These are phyloP conservation scores for Botrytis aclada DNA, from an alignment of 2,329 filamentous ascomycete genomes.

Conservation along the genomic window DNA sequence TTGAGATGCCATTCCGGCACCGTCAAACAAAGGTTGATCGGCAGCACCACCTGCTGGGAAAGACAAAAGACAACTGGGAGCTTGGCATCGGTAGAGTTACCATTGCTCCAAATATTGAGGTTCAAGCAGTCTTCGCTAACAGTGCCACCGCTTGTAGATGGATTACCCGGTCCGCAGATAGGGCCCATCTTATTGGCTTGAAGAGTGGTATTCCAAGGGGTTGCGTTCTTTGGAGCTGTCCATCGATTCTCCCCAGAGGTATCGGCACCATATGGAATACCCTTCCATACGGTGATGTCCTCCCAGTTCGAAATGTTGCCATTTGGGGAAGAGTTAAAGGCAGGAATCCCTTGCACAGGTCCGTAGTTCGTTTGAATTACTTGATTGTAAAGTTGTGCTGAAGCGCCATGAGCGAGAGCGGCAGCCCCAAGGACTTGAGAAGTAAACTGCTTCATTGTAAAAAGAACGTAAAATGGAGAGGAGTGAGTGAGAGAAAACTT, in stretches of 20 bases:
- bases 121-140: constrained; percentile 45
- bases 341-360: constrained; percentile 20
- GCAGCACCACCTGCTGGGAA: constrained; percentile 18
- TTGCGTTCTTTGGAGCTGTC: constrained; percentile 35
- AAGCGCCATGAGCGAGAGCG: not conserved
- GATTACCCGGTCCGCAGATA: constrained; percentile 32
- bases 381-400: constrained; percentile 21
- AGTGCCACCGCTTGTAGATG: constrained; percentile 26
- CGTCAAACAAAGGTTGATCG: constrained; percentile 27
- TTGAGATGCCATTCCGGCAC: constrained; percentile 27
- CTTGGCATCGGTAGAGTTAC: constrained; percentile 14
- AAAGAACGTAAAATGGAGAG: not conserved
- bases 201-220: constrained; percentile 27
- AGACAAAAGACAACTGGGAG: constrained; percentile 40
- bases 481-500: not conserved
- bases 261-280: constrained; percentile 35
- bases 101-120: constrained; percentile 42
- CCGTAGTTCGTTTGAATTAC: constrained; percentile 23
- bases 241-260: constrained; percentile 42
- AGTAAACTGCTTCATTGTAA: not conserved
- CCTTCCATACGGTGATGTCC: constrained; percentile 28
- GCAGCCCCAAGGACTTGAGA: constrained; percentile 1
- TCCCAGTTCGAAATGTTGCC: constrained; percentile 24
- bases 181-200: constrained; percentile 34
- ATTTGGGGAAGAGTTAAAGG: constrained; percentile 23